These are phyloP conservation scores for Tetrapisispora pingtungensis DNA, from an alignment of 805 yeast species.

Conservation along the genomic window DNA sequence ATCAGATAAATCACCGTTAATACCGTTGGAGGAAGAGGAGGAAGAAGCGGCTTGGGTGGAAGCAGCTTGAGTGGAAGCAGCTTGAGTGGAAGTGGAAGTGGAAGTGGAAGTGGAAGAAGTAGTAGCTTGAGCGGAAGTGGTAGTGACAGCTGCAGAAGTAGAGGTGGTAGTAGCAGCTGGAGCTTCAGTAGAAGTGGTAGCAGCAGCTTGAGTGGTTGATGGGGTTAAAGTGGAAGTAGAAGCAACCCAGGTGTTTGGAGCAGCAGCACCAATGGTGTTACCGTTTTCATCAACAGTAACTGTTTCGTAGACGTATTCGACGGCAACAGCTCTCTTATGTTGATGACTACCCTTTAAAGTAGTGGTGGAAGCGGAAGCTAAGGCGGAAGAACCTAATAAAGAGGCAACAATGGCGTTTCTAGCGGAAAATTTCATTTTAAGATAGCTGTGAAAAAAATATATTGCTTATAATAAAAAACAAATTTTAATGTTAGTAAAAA, in stretches of 20 bases:
- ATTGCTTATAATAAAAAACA: neutral
- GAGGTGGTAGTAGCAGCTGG: constrained; percentile 4
- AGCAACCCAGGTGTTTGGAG: constrained; percentile 12
- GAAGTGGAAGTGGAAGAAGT: neutral
- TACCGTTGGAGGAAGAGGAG: constrained; percentile 29
- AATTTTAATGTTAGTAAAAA: neutral
- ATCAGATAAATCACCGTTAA: constrained; percentile 50
- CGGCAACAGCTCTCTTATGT: constrained; percentile 44
- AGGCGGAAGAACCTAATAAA: constrained; percentile 22
- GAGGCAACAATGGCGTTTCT: constrained; percentile 22
- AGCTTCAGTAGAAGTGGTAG: constrained; percentile 3
- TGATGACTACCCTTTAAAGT: constrained; percentile 31
- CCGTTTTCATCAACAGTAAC: constrained; percentile 44
- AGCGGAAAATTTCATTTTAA: constrained; percentile 28
- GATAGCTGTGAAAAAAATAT: neutral
- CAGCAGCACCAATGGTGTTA: constrained; percentile 29
- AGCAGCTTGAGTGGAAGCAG: constrained; percentile 15
- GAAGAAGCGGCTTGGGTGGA: constrained; percentile 27
- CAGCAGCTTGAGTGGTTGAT: constrained; percentile 3
- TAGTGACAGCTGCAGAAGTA: constrained; percentile 1
- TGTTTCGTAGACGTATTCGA: constrained; percentile 44
- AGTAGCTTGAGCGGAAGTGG: constrained; percentile 6
- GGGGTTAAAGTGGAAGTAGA: constrained; percentile 18
- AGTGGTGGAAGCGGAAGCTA: constrained; percentile 19
- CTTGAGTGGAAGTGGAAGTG: constrained; percentile 15